Base-by-base conservation (phyloP, 2,329 filamentous ascomycete species). In the Chaetomium strumarium region DNA sequence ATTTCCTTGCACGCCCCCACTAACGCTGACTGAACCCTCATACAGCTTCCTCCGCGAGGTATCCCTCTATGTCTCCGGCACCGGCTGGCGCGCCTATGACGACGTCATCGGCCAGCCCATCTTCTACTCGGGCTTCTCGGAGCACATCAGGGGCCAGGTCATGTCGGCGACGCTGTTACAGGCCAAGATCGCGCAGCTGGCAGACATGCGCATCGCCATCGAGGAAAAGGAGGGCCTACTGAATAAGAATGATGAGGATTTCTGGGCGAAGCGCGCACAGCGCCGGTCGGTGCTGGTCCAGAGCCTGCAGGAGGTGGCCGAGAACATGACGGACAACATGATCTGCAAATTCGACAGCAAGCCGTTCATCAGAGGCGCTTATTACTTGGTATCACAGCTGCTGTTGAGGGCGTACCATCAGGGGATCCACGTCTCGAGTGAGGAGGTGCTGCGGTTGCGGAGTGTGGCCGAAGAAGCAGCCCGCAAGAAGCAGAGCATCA, bases 331-430 rank as follows among this genome's bases (percentile, higher is more conserved):
- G 20, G 90, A 96, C 65, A 83, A 86, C 58, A 97, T 99, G 93
- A 96, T 99, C 57, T 97, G 92, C 79, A 99, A 99, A 72, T 92
- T 97, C 78, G 93, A 99, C 70, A 95, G 86, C 75, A 95, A 91
- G 67, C 75, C 81, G 2, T 97, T 97, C 65, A 96, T 99, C 61
- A 78, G 93, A 45, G 83, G 89, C 20, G 92, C 93, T 43, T 97
- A 97, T 67, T 99, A 96, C 67, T 66, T 96, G 37, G 77, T 77
- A 44, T 95, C 91, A 1, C 92, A 97, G 70, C 76, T 97, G 43
- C 75, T 97, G 56, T 95, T 92, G 5, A 77, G 93, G 55, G 92
- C 93, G 6, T 99, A 99, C 68, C 90, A 97, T 65, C 92, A 97
- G 73, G 93, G 89, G 10, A 96, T 99, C 48, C 93, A 99, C 68